These are phyloP conservation scores for Ashbya aceris DNA, from an alignment of 1,139 yeast species.

Conservation along the genomic window DNA sequence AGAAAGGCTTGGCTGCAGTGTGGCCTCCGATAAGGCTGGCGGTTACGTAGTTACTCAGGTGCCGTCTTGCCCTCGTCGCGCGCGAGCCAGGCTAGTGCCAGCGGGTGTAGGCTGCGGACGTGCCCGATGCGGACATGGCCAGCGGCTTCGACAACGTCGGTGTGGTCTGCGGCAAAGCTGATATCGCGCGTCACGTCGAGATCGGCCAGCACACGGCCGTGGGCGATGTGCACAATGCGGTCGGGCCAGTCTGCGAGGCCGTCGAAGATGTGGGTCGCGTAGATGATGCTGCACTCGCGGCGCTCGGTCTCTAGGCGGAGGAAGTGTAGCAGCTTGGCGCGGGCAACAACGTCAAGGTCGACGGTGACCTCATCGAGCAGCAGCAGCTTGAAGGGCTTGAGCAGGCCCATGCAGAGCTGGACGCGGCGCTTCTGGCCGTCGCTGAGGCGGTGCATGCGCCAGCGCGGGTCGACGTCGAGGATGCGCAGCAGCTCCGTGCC, in stretches of 20 bases:
- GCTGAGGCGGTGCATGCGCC: slow-evolving; percentile 89
- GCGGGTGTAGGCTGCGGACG: slow-evolving; percentile 49
- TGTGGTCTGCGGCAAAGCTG: slow-evolving; percentile 20
- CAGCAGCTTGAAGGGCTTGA: slow-evolving; percentile 81
- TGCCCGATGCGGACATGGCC: slow-evolving; percentile 25
- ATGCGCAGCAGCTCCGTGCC: slow-evolving; percentile 66
- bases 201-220: slow-evolving; percentile 43
- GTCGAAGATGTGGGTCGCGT: slow-evolving; percentile 95
- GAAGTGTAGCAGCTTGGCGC: slow-evolving; percentile 63
- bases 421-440: slow-evolving; percentile 95
- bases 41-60: too few relatives aligned
- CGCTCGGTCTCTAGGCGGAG: slow-evolving; percentile 57
- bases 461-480: slow-evolving; percentile 72
- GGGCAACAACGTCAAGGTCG: slow-evolving; percentile 85
- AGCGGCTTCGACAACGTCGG: slow-evolving; percentile 12
- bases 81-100: slow-evolving; percentile 57
- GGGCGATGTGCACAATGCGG: slow-evolving; percentile 65
- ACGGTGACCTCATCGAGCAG: slow-evolving; percentile 92
- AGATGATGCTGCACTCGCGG: slow-evolving; percentile 64
- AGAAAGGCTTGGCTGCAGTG: too few relatives aligned
- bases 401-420: slow-evolving; percentile 84
- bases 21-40: too few relatives aligned
- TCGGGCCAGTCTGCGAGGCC: slow-evolving; percentile 91
- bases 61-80: slow-evolving; percentile 30
- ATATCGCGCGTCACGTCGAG: slow-evolving; percentile 30